Evolutionary conservation across 768 basidiomycete species (phyloP).

Genomic region (Russula griseocarnosa): DNA sequence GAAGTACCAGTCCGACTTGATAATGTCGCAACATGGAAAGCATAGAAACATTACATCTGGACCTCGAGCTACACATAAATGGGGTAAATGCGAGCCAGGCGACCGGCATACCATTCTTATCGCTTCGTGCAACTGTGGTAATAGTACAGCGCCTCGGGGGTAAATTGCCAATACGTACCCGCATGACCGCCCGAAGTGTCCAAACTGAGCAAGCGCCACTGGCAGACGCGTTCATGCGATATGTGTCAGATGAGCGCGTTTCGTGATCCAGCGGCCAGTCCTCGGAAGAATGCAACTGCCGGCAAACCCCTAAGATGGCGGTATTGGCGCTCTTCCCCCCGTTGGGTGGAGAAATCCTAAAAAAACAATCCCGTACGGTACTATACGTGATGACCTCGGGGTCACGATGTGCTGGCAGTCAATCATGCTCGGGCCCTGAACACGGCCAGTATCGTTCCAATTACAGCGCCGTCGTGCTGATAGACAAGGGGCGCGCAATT

Average conservation of each 20-base stretch:
- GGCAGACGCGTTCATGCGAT: constrained; percentile 17
- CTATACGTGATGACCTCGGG: neutral
- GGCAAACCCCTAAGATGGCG: neutral
- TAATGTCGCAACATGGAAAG: neutral
- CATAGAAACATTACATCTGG: neutral
- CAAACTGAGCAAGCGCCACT: constrained; percentile 9
- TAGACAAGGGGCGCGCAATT: constrained; percentile 11
- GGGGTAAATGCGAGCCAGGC: neutral
- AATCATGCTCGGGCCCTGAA: neutral
- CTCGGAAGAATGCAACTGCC: constrained; percentile 9
- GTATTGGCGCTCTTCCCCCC: constrained; percentile 3
- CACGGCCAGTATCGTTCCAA: neutral
- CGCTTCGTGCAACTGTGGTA: neutral
- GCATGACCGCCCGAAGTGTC: constrained; percentile 9
- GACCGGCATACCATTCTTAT: constrained; percentile 4
- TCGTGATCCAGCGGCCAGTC: constrained; percentile 10
- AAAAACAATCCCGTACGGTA: neutral
- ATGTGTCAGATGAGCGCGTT: constrained; percentile 25
- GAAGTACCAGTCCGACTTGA: neutral
- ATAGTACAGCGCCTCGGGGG: constrained; percentile 1
- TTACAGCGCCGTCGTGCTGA: constrained; percentile 1
- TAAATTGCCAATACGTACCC: constrained; percentile 11
- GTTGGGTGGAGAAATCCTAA: neutral
- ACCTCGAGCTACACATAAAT: neutral
- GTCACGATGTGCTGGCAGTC: constrained; percentile 7